Evolutionary conservation across 2,329 filamentous ascomycete genomes (phyloP).

Genomic region (Cercospora citrullina): DNA sequence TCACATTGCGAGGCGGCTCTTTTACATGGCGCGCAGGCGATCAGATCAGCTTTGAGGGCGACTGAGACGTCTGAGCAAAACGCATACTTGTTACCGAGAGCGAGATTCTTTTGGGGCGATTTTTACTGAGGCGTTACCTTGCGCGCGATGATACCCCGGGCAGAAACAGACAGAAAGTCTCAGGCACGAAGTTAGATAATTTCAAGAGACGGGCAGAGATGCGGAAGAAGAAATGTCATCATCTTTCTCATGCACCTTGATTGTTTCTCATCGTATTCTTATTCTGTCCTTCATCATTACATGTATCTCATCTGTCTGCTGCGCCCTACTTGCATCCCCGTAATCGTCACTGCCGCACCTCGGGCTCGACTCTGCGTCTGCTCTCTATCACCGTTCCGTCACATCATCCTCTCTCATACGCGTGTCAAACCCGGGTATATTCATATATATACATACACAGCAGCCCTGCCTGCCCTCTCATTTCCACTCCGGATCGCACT

Average conservation of each 20-base stretch:
- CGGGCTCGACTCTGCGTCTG: neutral
- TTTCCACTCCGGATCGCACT: neutral
- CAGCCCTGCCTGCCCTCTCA: neutral
- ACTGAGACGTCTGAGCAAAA: neutral
- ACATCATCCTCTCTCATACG: neutral
- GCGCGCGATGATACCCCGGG: neutral
- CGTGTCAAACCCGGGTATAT: neutral
- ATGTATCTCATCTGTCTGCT: constrained; percentile 1
- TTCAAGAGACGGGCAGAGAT: neutral
- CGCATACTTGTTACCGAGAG: neutral
- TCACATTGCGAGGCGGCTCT: neutral
- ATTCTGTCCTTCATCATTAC: neutral
- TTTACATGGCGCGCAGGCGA: neutral
- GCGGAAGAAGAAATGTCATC: neutral
- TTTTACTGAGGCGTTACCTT: neutral
- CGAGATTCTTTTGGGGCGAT: neutral
- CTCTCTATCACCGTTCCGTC: neutral
- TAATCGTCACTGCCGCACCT: neutral
- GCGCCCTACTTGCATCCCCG: neutral
- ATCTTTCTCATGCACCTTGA: neutral
- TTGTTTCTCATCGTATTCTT: neutral
- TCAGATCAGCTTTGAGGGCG: neutral
- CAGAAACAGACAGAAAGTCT: neutral
- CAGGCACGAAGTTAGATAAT: neutral
- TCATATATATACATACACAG: neutral